These are phyloP conservation scores for Chlamydomonas reinhardtii DNA, from an alignment of 163 green algal species.

Conservation along the genomic window DNA sequence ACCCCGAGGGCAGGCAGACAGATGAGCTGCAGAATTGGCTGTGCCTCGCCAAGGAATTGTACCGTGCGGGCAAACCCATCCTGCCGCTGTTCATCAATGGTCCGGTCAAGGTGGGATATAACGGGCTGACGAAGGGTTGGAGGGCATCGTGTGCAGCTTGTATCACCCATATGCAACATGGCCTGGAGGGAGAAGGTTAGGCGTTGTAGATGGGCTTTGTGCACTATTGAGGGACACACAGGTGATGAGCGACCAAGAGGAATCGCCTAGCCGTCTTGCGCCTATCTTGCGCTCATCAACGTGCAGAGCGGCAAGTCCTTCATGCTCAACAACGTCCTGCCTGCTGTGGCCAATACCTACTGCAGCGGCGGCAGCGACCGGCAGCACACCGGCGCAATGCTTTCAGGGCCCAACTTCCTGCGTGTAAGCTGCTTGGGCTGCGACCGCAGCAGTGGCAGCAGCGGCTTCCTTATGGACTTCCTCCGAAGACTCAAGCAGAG, in stretches of 20 bases:
- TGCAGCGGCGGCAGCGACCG: no score
- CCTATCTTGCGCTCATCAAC: slow-evolving; percentile 3
- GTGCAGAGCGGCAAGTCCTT: slow-evolving; percentile 43
- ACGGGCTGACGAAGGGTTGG: no score
- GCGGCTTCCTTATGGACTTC: slow-evolving; percentile 19
- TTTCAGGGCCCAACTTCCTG: no score
- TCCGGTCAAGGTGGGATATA: slow-evolving; percentile 17
- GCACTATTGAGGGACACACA: no score
- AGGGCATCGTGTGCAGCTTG: background rate
- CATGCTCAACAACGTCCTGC: slow-evolving; percentile 30
- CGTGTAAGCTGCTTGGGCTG: slow-evolving; percentile 24
- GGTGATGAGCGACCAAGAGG: no score
- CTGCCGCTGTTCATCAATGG: slow-evolving; percentile 27
- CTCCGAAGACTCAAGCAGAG: slow-evolving; percentile 10
- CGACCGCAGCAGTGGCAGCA: slow-evolving; percentile 9
- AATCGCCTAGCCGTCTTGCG: slow-evolving; percentile 12
- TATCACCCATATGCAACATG: background rate
- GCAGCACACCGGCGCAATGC: no score
- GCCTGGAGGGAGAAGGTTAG: no score
- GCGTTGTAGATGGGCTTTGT: background rate
- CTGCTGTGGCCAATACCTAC: slow-evolving; percentile 28
- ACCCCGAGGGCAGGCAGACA: slow-evolving; percentile 16
- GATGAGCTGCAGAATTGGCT: slow-evolving; percentile 5
- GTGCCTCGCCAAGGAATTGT: slow-evolving; percentile 3
- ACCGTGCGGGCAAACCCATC: slow-evolving; percentile 10